These are phyloP conservation scores for Achaetomium macrosporum DNA, from an alignment of 2,329 filamentous ascomycete genomes.

Conservation along the genomic window DNA sequence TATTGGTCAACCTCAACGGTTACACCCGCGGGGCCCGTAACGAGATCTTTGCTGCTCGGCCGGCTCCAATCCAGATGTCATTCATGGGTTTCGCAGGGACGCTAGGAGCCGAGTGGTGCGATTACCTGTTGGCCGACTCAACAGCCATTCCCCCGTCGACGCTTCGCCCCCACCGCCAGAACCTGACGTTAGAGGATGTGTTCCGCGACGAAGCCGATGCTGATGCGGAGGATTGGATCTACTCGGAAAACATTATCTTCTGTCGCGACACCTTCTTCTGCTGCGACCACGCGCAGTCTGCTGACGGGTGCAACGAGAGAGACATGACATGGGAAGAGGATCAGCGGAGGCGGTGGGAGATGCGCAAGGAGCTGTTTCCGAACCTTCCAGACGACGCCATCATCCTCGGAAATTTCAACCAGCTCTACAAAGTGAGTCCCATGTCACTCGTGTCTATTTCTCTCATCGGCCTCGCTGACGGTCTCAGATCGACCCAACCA, in stretches of 20 bases:
- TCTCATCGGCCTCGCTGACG: neutral
- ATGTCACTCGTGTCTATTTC: neutral
- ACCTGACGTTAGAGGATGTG: conserved; percentile 66
- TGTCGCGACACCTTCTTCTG: conserved; percentile 96
- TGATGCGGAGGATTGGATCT: conserved; percentile 77
- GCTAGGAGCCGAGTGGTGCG: conserved; percentile 94
- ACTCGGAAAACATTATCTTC: conserved; percentile 94
- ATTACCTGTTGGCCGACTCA: conserved; percentile 88
- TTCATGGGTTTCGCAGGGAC: conserved; percentile 99
- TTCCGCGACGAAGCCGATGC: conserved; percentile 61
- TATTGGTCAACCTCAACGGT: conserved; percentile 94
- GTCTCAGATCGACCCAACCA: conserved; percentile 85
- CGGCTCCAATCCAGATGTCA: conserved; percentile 96
- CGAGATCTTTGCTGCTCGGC: conserved; percentile 91
- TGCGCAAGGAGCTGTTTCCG: conserved; percentile 91
- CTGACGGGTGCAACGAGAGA: conserved; percentile 58
- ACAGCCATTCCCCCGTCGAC: conserved; percentile 80
- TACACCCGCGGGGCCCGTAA: conserved; percentile 97
- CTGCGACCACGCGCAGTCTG: conserved; percentile 91
- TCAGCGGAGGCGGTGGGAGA: conserved; percentile 74
- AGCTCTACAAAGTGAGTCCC: conserved; percentile 81
- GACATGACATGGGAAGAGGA: conserved; percentile 77
- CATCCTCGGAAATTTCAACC: conserved; percentile 97
- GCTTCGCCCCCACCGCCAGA: conserved; percentile 71
- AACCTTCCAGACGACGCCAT: conserved; percentile 73